These are phyloP conservation scores for Fusarium pseudograminearum DNA, from an alignment of 2,329 filamentous ascomycete genomes.

Conservation along the genomic window DNA sequence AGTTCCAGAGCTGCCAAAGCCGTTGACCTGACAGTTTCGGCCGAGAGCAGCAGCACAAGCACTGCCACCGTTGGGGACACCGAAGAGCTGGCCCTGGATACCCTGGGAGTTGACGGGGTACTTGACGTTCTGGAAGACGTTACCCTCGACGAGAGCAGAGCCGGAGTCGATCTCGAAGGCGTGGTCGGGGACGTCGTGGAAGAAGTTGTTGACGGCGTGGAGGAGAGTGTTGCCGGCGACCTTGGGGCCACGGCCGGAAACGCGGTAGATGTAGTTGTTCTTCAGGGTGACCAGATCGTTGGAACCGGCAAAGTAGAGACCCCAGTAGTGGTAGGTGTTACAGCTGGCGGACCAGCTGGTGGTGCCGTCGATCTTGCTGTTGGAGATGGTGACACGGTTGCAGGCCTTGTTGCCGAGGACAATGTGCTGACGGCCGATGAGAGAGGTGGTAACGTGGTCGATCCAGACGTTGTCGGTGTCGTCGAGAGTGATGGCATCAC, in stretches of 20 bases:
- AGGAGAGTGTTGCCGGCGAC: slow-evolving; percentile 66
- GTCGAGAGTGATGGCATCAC: slow-evolving; percentile 67
- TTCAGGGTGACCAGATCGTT: slow-evolving; percentile 68
- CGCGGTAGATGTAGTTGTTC: slow-evolving; percentile 71
- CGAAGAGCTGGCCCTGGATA: slow-evolving; percentile 52
- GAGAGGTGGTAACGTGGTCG: slow-evolving; percentile 67
- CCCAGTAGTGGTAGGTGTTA: slow-evolving; percentile 71
- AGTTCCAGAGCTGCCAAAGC: slow-evolving; percentile 56
- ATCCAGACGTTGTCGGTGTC: slow-evolving; percentile 62
- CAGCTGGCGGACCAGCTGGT: slow-evolving; percentile 68
- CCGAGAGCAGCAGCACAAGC: slow-evolving; percentile 61
- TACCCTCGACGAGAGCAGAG: slow-evolving; percentile 66
- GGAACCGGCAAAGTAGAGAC: slow-evolving; percentile 67
- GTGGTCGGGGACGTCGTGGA: slow-evolving; percentile 65
- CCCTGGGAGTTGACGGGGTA: slow-evolving; percentile 54
- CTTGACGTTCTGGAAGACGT: slow-evolving; percentile 67
- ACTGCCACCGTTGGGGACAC: slow-evolving; percentile 48
- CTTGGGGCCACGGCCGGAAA: slow-evolving; percentile 68
- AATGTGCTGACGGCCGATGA: slow-evolving; percentile 70
- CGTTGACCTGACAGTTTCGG: slow-evolving; percentile 64
- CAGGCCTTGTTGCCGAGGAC: slow-evolving; percentile 66
- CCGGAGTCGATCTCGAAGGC: slow-evolving; percentile 66
- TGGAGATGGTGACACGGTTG: slow-evolving; percentile 69
- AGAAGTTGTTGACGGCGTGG: slow-evolving; percentile 74
- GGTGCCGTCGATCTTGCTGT: slow-evolving; percentile 68